Conservation (phyloP, 371 early-diverging fungal genomes). For the Mucor ambiguus region DNA sequence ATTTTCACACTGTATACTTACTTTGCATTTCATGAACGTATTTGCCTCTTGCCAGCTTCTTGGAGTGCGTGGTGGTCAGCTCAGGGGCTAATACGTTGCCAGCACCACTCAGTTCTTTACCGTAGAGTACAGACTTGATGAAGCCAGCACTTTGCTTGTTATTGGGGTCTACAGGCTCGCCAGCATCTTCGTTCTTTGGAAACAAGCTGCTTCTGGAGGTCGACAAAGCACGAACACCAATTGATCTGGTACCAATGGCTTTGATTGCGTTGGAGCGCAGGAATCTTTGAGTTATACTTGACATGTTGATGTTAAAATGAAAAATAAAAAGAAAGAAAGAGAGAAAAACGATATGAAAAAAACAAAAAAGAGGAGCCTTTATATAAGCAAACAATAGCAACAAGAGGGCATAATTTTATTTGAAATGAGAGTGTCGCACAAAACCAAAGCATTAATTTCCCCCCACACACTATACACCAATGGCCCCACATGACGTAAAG, state of each 20-base stretch:
- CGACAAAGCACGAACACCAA: conserved; percentile 5
- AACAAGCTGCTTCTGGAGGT: not conserved
- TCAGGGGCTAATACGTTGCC: conserved; percentile 35
- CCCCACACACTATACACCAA: not conserved
- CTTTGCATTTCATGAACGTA: conserved; percentile 87
- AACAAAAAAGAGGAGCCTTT: conserved; percentile 1
- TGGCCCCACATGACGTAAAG: conserved; percentile 11
- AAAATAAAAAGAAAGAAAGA: conserved; percentile 4
- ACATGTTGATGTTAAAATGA: not conserved
- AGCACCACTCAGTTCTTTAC: conserved; percentile 54
- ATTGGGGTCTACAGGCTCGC: conserved; percentile 6
- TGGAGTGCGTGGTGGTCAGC: conserved; percentile 66
- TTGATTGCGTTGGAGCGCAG: not conserved
- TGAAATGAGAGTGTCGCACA: conserved; percentile 2
- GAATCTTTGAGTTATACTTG: not conserved
- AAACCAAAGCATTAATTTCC: not conserved
- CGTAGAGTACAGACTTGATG: conserved; percentile 67
- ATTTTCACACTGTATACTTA: conserved; percentile 33
- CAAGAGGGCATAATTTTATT: conserved; percentile 13
- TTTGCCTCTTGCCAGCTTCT: conserved; percentile 84
- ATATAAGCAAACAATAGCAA: not conserved
- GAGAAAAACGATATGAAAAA: not conserved
- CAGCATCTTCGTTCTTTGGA: conserved; percentile 11
- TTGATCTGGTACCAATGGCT: not conserved
- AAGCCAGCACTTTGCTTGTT: conserved; percentile 33